Base-by-base conservation (phyloP, 306 rosid genomes). In the Delonix regia region DNA sequence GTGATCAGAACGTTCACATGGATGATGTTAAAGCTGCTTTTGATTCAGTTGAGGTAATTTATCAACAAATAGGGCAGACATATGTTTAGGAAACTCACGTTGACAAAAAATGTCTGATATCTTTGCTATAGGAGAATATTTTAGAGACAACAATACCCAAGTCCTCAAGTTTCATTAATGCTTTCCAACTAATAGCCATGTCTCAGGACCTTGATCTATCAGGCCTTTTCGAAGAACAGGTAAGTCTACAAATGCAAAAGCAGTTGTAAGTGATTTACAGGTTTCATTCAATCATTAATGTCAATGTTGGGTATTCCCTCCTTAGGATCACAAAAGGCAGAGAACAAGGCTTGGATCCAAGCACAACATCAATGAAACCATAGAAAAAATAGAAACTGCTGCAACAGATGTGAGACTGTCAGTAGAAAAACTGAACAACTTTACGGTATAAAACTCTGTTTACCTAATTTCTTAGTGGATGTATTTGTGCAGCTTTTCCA, bases 101-200 rank as follows among this genome's bases (percentile, higher is more conserved):
- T 55, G 19, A 70, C 21, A 30, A 64, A 66, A 66, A 52, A 24
- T 53, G 15, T 47, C 61, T 63, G 59, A 86, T 51, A 47, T 44
- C 66, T 10, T 39, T 65, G 56, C 65, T 67, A 36, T 81, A 93
- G 97, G 94, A 89, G 44, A 83, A 78, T 42, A 48, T 76, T 28
- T 62, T 34, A 52, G 82, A 84, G 72, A 66, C 87, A 30, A 80
- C 39, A 33, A 78, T 83, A 24, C 51, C 89, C 62, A 90, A 80
- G 77, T 86, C 92, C 34, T 63, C 96, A 49, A 93, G 92, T 83
- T 93, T 90, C 85, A 93, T 93, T 71, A 93, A 93, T 83, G 97
- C 97, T 21, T 93, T 93, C 79, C 86, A 86, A 73, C 74, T 93
- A 69, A 93, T 93, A 86, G 96, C 96, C 76, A 90, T 90, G 96